These are phyloP conservation scores for Termitomyces sp. DNA, from an alignment of 768 basidiomycete genomes.

Conservation along the genomic window DNA sequence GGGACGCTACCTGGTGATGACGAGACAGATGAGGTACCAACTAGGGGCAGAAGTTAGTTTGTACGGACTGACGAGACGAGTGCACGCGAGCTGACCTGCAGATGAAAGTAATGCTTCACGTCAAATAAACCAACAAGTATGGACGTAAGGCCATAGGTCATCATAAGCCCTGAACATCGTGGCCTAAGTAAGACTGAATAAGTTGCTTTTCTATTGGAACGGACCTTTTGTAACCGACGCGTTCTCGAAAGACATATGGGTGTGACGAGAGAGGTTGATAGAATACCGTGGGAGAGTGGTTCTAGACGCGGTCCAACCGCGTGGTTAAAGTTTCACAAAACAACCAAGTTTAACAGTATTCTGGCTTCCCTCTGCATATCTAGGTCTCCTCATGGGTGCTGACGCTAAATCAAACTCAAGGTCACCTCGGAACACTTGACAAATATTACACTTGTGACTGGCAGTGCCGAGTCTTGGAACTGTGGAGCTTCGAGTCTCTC, in stretches of 20 bases:
- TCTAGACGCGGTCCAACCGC: neutral
- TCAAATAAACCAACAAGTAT: conserved; percentile 77
- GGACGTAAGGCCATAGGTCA: conserved; percentile 68
- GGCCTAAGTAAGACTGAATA: conserved; percentile 3
- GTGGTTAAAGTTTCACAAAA: neutral
- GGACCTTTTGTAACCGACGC: conserved; percentile 84
- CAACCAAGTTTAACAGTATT: neutral
- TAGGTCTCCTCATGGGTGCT: no score
- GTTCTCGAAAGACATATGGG: conserved; percentile 74
- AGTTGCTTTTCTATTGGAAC: neutral
- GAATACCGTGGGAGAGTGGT: conserved; percentile 11
- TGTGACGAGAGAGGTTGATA: conserved; percentile 1
- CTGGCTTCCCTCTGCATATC: neutral
- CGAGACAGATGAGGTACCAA: conserved; percentile 87
- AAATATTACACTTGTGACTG: neutral
- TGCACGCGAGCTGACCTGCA: conserved; percentile 53
- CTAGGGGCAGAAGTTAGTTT: conserved; percentile 31
- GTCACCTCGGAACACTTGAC: neutral
- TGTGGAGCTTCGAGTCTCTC: conserved; percentile 1
- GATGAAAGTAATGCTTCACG: conserved; percentile 83
- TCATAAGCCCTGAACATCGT: conserved; percentile 63
- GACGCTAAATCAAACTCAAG: neutral
- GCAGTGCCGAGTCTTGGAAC: neutral
- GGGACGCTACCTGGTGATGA: conserved; percentile 70
- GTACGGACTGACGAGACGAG: conserved; percentile 9